Base-by-base conservation (phyloP, 225 moss, liverwort and hornwort species). In the Marchantia polymorpha region DNA sequence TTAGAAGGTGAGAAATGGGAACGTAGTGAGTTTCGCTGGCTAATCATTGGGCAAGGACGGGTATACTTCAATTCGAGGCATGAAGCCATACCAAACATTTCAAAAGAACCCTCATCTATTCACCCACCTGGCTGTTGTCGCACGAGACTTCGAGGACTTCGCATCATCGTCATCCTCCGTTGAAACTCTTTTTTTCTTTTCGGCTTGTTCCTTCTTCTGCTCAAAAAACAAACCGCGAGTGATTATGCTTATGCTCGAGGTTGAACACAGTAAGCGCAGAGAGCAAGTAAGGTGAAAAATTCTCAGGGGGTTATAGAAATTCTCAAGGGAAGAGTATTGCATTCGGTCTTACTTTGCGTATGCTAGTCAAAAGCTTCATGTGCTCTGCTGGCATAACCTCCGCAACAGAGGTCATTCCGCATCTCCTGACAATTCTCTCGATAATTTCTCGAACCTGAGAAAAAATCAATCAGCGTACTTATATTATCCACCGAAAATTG, bases 341-440 rank as follows among this genome's bases (percentile, higher is more conserved):
- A n/a, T n/a, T n/a, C n/a, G 17, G 52, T 58, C 79, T 61, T 81
- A 91, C 91, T 87, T 99, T 99, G 73, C 95, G 92, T 72, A 99
- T 99, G 80, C 86, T 93, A 23, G 95, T 99, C 22, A 99, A 90
- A 52, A 99, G 89, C 86, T 95, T 99, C 93, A 92, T 90, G 55
- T 99, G 99, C 72, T 99, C 95, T 81, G 88, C 88, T 58, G 99
- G 99, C 92, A 93, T 99, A 13, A 93, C 99, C 74, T 88, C 88
- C 48, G 88, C 86, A 79, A 99, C 92, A 79, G 95, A 86, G 69
- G 89, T 90, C 92, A 99, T 91, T 30, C 99, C 99, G 84, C 99
- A 99, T 77, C 95, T 90, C 79, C 99, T 90, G 30, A 99, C 92
- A 77, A 99, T 86, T 76, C 99, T 92, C 85, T 99, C 99, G 78